A percentile compares a stretch with the other conserved stretches of the same genome.
Conservation (phyloP, 2,329 filamentous ascomycete genomes). For the Trichoderma sp. region DNA sequence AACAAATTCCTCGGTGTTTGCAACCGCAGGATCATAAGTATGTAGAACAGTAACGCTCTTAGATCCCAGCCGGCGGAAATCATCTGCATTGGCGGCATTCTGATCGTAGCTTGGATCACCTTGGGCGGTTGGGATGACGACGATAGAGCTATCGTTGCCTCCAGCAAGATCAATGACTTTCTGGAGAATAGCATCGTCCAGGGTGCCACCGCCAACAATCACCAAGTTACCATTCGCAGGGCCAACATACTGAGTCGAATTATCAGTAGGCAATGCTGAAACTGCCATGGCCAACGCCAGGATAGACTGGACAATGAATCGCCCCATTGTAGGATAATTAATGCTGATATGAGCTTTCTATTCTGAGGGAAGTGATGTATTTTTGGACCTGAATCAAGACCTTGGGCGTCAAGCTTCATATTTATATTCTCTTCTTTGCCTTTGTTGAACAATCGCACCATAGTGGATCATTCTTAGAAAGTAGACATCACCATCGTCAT, state of each 20-base stretch:
- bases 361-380: background rate
- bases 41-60: background rate
- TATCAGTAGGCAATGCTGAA: background rate
- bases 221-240: constrained; percentile 12
- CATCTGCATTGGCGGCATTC: constrained; percentile 4
- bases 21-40: constrained; percentile 6
- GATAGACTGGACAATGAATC: background rate
- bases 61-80: constrained; percentile 1
- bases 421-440: background rate
- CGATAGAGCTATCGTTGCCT: constrained; percentile 2
- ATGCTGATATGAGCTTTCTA: background rate
- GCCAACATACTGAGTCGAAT: background rate
- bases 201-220: constrained; percentile 1
- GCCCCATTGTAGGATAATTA: background rate
- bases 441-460: background rate
- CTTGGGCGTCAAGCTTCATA: too few relatives aligned
- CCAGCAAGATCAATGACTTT: constrained; percentile 3
- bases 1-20: constrained; percentile 8
- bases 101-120: constrained; percentile 6
- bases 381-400: background rate
- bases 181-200: constrained; percentile 5
- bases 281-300: background rate
- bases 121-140: constrained; percentile 7
- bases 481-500: background rate
- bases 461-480: constrained; percentile 13